Conservation (phyloP, 2,329 filamentous ascomycete genomes). For the Pseudogymnoascus sp. region DNA sequence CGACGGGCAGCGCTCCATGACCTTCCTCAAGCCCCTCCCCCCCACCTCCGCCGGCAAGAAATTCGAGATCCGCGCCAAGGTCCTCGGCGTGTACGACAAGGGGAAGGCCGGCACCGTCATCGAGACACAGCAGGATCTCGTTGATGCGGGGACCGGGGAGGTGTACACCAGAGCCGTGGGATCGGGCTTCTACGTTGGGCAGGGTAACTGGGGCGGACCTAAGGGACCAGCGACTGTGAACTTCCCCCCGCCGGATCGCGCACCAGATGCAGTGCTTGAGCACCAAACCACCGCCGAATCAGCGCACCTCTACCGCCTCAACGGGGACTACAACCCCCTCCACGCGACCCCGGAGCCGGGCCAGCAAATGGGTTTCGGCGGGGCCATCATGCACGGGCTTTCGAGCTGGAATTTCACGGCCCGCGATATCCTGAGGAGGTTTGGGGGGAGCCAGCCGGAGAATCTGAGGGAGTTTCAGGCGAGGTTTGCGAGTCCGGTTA, state of each 20-base stretch:
- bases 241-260: slow-evolving; percentile 65
- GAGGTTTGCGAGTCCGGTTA: slow-evolving; percentile 79
- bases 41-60: slow-evolving; percentile 50
- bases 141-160: slow-evolving; percentile 53
- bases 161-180: slow-evolving; percentile 52
- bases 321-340: slow-evolving; percentile 87
- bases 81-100: slow-evolving; percentile 66
- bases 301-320: slow-evolving; percentile 70
- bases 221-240: slow-evolving; percentile 76
- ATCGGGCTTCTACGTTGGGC: slow-evolving; percentile 59
- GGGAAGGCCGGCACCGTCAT: slow-evolving; percentile 61
- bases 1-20: slow-evolving; percentile 59
- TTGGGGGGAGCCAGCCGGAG: slow-evolving; percentile 65
- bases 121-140: slow-evolving; percentile 57
- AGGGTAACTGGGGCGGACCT: slow-evolving; percentile 76
- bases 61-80: slow-evolving; percentile 56
- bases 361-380: slow-evolving; percentile 79
- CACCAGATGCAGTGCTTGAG: slow-evolving; percentile 61
- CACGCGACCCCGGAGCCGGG: slow-evolving; percentile 79
- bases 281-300: slow-evolving; percentile 66
- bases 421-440: slow-evolving; percentile 59
- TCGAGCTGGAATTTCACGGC: slow-evolving; percentile 75
- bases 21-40: slow-evolving; percentile 56
- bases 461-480: slow-evolving; percentile 83
- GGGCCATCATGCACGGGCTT: slow-evolving; percentile 79